phyloP scores from a whole-genome alignment of 164 flowering plant genomes.

The Magnolia changhungtana region DNA sequence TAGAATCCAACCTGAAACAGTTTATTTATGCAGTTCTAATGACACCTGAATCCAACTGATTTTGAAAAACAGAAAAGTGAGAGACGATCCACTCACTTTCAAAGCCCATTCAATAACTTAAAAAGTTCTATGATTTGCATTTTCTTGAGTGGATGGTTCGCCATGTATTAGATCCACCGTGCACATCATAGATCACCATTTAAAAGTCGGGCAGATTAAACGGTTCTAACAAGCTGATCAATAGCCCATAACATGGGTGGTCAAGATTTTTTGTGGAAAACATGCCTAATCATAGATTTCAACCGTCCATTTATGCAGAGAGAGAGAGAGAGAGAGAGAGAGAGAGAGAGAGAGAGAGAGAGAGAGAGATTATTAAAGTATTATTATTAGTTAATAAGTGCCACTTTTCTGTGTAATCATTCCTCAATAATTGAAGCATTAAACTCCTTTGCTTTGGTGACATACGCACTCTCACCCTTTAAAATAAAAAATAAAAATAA shows the following conservation, averaged over 20 bases:
- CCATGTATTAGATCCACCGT: too few species aligned
- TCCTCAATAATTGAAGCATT: conserved; percentile 23
- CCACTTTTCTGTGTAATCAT: conserved; percentile 23
- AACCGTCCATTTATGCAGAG: background rate
- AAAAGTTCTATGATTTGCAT: too few species aligned
- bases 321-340: conserved; percentile 4
- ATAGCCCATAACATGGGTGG: background rate
- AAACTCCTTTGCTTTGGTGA: conserved; percentile 16
- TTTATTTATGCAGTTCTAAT: background rate
- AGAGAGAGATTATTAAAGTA: background rate
- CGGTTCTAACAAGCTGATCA: too few species aligned
- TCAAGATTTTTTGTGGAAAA: background rate
- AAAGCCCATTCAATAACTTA: too few species aligned
- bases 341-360: background rate
- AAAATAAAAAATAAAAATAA: too few species aligned
- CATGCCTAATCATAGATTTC: background rate
- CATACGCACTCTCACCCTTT: conserved; percentile 19
- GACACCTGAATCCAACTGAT: background rate
- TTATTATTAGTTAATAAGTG: conserved; percentile 8
- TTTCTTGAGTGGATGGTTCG: background rate
- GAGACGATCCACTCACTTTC: background rate
- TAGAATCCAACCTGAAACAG: background rate
- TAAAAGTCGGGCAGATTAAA: too few species aligned
- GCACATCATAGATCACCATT: too few species aligned
- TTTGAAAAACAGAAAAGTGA: background rate